Base-by-base conservation (phyloP, 2,329 filamentous ascomycete species). In the Fusarium sp. region DNA sequence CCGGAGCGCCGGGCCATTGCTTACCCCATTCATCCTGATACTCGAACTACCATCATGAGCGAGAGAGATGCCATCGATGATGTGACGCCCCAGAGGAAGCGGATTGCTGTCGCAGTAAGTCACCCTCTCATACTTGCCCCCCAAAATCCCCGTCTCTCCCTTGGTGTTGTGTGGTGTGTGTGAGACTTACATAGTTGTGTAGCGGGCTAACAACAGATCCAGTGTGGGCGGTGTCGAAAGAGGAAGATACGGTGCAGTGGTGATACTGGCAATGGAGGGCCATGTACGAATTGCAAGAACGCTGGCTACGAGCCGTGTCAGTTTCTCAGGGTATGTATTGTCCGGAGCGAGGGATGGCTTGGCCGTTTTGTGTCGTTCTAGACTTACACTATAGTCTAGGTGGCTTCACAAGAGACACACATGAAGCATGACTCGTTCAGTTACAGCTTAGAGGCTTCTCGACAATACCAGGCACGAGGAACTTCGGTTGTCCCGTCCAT, bases 161-260 rank as follows among this genome's bases (percentile, higher is more conserved):
- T 55, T 70, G 68, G 70, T 68, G 70, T 72, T 23, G 69, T 71
- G 67, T 70, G 60, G 59, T 50, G 70, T 69, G 71, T 60, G 70
- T 34, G 71, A 68, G 70, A 73, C 70, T 73, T 73, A 73, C 68
- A 70, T 68, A 56, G 60, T 55, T 66, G 39, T 58, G 60, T 60
- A 57, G 46, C 62, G 37, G 34, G 68, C 72, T 75, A 71, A 76
- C 73, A 62, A 39, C 53, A 65, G 36, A 52, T 70, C 60, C 70
- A 98, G 95, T 98, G 95, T 79, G 89, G 90, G 37, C 90, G 95
- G 72, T 98, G 95, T 81, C 90, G 95, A 65, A 95, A 95, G 82
- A 89, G 95, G 63, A 98, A 98, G 85, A 98, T 98, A 75, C 92
- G 94, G 73, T 98, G 95, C 83, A 97, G 93, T 76, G 95, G 95